Evolutionary conservation across 106 monocot genomes (phyloP), one percentile per base, ranked within the genome.

Genomic region (Dioscorea zingiberensis): DNA sequence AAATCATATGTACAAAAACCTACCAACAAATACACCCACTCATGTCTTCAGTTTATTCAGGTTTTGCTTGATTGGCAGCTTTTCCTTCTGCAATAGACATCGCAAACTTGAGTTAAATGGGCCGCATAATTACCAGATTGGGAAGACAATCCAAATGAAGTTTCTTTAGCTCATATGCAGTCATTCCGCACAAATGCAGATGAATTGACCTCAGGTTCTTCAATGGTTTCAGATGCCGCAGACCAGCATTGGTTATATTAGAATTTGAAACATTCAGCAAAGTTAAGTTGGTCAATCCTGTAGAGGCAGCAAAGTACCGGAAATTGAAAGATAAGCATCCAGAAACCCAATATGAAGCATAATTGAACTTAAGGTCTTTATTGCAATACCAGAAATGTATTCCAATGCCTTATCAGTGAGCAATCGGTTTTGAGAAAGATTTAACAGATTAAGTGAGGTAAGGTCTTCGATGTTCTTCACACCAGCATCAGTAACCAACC

Each of bases 391-490:
- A 71, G 98, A 93, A 59, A 99, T 82, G 55, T 82, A 49, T 73
- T 93, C 93, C 57, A 99, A 76, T 18, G 93, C 59, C 65, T 74
- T 86, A 59, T 99, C 98, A 7, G 98, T 99, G 58, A 99, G 84
- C 60, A 76, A 71, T 48, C 63, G 64, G 74, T 93, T 99, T 74
- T 93, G 89, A 53, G 98, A 99, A 25, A 99, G 76, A 78, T 99
- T 99, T 58, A 99, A 49, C 2, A 78, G 70, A 30, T 80, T 99
- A 75, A 99, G 72, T 16, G 87, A 82, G 32, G 70, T 71, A 21
- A 99, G 86, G 47, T 83, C 89, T 69, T 84, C 84, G 25, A 99
- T 89, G 72, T 89, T 89, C 76, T 84, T 93, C 65, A 99, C 89
- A 18, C 91, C 88, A 25, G 69, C 74, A 77, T 97, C 95, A 16